Base-by-base conservation (phyloP, 352 stramenopile species). In the Globisporangium cederbergense region DNA sequence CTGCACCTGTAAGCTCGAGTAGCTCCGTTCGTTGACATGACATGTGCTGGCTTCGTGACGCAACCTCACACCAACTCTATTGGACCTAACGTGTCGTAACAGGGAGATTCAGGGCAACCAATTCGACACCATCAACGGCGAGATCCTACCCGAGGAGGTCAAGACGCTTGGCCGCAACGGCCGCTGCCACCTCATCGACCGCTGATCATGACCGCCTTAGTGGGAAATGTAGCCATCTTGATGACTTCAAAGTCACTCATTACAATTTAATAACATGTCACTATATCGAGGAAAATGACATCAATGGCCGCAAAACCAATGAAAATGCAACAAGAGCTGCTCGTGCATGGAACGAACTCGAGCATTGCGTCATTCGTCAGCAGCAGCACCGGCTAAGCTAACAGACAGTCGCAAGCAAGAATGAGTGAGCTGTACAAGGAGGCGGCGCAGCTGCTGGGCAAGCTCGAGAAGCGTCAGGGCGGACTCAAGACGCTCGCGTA, bases 351-450 rank as follows among this genome's bases (percentile, higher is more conserved):
- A 60, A 16, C 13, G 16, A 49, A 22, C 20, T 47, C 45, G 61
- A 46, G 3, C 30, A 62, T 52, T 67, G 32, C 11, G 38, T 0
- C 28, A 53, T 57, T 57, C 43, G 9, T 18, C 8, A n/a, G 5
- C 10, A 40, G 18, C 32, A 14, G 40, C 25, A 8, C 28, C 14
- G n/a, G 8, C 8, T 16, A 7, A 32, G 32, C 36, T 9, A 14
- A 42, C 36, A 42, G 16, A 14, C 42, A 47, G 42, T 14, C 7
- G 42, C 32, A n/a, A 8, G 18, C 52, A 46, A 32, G 18, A 5
- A 93, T 91, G 86, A 95, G 84, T 53, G 83, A 93, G 70, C 77
- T 95, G 16, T 95, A 95, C 67, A 88, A 88, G 67, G 86, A 93
- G 65, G 86, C 84, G 10, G 84, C 86, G 20, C 74, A 71, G 66